phyloP scores from a whole-genome alignment of 1,139 yeast species.

The Suhomyces bolitotheri region DNA sequence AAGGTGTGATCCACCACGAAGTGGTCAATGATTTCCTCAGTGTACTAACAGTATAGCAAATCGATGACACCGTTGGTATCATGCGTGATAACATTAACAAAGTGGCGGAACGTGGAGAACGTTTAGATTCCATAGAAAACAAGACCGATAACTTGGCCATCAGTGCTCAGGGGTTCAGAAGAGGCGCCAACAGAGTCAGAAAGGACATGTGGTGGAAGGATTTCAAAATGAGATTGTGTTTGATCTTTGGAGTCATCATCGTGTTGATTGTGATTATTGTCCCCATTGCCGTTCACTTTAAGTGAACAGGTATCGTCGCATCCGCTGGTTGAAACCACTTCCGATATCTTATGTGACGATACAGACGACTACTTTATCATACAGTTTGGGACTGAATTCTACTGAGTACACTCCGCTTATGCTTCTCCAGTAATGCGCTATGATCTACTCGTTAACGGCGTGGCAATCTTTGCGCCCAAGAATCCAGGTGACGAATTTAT shows the following conservation, averaged over 20 bases:
- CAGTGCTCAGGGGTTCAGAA: slow-evolving; percentile 92
- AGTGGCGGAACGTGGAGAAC: slow-evolving; percentile 93
- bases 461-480: too few relatives aligned
- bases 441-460: too few relatives aligned
- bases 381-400: too few relatives aligned
- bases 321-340: too few relatives aligned
- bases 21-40: too few relatives aligned
- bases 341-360: too few relatives aligned
- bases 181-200: slow-evolving; percentile 97
- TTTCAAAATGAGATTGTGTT: slow-evolving; percentile 93
- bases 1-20: neutral
- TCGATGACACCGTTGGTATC: slow-evolving; percentile 95
- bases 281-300: slow-evolving; percentile 89
- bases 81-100: slow-evolving; percentile 98
- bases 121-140: slow-evolving; percentile 88
- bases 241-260: slow-evolving; percentile 77
- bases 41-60: slow-evolving; percentile 57
- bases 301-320: too few relatives aligned
- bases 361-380: too few relatives aligned
- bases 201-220: slow-evolving; percentile 99
- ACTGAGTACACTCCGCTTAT: too few relatives aligned
- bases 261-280: slow-evolving; percentile 86
- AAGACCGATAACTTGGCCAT: slow-evolving; percentile 92
- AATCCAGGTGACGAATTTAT: too few relatives aligned
- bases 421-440: too few relatives aligned